Conservation (phyloP, 257 asterid species). For the Jaltomata sinuosa region DNA sequence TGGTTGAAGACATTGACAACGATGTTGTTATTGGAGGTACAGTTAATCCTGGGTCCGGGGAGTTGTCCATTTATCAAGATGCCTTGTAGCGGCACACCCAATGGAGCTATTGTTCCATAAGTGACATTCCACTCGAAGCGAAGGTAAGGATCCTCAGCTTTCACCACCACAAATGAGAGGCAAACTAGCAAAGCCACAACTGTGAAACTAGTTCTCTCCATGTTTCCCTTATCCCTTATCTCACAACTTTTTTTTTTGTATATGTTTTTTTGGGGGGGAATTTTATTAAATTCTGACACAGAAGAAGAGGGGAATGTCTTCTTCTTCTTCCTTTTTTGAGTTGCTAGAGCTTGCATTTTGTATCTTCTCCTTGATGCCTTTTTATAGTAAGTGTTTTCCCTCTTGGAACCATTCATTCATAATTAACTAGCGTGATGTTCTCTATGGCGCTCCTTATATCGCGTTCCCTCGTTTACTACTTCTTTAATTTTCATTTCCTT, state of each 20-base stretch:
- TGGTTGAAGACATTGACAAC: not conserved
- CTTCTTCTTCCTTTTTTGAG: not conserved
- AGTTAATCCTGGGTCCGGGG: not conserved
- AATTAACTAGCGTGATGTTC: not conserved
- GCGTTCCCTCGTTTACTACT: not conserved
- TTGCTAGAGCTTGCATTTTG: not conserved
- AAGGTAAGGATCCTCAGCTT: slow-evolving; percentile 1
- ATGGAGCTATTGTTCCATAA: slow-evolving; percentile 1
- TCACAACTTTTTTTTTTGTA: not conserved
- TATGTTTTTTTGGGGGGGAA: not conserved
- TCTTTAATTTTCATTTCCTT: too few species aligned
- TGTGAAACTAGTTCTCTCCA: not conserved
- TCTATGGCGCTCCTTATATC: not conserved
- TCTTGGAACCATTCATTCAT: not conserved
- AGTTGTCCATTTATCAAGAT: slow-evolving; percentile 2
- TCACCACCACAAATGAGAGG: not conserved
- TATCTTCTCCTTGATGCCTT: not conserved
- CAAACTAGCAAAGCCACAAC: not conserved
- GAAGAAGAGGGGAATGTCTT: not conserved
- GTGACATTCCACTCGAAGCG: slow-evolving; percentile 4
- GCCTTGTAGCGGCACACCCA: slow-evolving; percentile 7
- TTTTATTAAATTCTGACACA: not conserved
- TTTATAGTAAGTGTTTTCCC: not conserved
- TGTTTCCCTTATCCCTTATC: not conserved
- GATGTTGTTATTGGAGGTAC: not conserved